Evolutionary conservation across 1,139 yeast species (phyloP), one percentile per base, ranked within the genome.

Genomic region (Entelexis sorbosivorans): DNA sequence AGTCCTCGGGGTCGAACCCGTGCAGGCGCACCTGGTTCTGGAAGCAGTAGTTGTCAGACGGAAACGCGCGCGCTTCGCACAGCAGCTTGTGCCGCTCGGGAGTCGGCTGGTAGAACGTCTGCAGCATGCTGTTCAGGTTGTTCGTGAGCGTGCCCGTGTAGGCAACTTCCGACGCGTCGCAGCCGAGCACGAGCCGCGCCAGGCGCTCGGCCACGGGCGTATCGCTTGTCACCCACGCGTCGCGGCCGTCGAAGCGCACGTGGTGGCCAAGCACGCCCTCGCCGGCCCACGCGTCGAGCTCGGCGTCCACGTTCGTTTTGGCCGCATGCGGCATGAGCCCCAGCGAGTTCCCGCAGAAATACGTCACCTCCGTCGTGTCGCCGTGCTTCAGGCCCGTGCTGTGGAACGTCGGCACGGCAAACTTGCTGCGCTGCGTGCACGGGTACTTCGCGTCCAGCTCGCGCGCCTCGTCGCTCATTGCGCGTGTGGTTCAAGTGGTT

Each of bases 1-100:
- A 82, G 4, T 75, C 73, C 49, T 76, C 79, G 2, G 76, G 72
- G 45, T 74, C 74, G 55, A 65, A 71, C 1, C 86, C 87, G 59
- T 77, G 79, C 43, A 87, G 66, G 62, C 73, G 72, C 22, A 78
- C 88, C 63, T 85, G 79, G 62, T 87, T 85, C 58, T 77, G 73
- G 57, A 89, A 79, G 1, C 96, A 94, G 68, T 88, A 89, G 66
- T 77, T 84, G 64, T 89, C 97, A 0, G 95, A 83, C 1, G 97
- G 96, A 63, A 89, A 89, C 0, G 96, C 93, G 53, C 81, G 82
- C 59, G 80, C 80, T 63, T 89, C 96, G 64, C 84, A 84, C 56
- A 89, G 64, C 48, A 89, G 84, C 69, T 87, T 87, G 56, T 77
- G 74, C 57, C 81, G 73, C 5, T 61, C 64, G n/a, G 44, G 49